Conservation (phyloP, 2,329 filamentous ascomycete species). For the Cercospora sojina region DNA sequence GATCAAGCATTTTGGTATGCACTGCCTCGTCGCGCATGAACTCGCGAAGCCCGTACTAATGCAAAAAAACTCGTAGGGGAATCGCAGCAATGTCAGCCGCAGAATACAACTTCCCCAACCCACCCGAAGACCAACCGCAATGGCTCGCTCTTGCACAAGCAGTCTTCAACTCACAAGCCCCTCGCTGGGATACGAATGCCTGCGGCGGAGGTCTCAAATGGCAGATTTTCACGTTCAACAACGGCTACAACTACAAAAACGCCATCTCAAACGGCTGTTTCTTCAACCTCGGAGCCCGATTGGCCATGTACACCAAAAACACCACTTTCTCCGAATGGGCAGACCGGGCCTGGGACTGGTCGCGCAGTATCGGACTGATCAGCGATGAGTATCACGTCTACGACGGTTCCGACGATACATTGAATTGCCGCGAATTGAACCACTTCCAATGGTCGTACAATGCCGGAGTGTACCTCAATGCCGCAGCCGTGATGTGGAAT, state of each 20-base stretch:
- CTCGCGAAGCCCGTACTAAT: background rate
- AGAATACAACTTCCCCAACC: conserved; percentile 50
- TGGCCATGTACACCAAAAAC: conserved; percentile 38
- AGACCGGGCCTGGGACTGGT: conserved; percentile 40
- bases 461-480: conserved; percentile 46
- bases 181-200: conserved; percentile 36
- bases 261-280: conserved; percentile 50
- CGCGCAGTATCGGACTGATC: conserved; percentile 54
- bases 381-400: conserved; percentile 41
- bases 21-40: background rate
- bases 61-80: conserved; percentile 28
- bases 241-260: conserved; percentile 49
- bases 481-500: conserved; percentile 47
- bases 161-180: conserved; percentile 40
- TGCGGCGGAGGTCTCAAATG: conserved; percentile 41
- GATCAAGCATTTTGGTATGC: conserved; percentile 56
- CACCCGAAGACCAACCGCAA: conserved; percentile 40
- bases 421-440: conserved; percentile 45
- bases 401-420: conserved; percentile 45
- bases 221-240: conserved; percentile 44
- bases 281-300: conserved; percentile 46
- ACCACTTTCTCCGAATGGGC: conserved; percentile 64
- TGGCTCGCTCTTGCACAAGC: conserved; percentile 46
- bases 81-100: conserved; percentile 56
- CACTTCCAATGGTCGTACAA: conserved; percentile 51